Evolutionary conservation across 2,329 filamentous ascomycete species (phyloP).

Genomic region (Allantophomopsis cytisporea): DNA sequence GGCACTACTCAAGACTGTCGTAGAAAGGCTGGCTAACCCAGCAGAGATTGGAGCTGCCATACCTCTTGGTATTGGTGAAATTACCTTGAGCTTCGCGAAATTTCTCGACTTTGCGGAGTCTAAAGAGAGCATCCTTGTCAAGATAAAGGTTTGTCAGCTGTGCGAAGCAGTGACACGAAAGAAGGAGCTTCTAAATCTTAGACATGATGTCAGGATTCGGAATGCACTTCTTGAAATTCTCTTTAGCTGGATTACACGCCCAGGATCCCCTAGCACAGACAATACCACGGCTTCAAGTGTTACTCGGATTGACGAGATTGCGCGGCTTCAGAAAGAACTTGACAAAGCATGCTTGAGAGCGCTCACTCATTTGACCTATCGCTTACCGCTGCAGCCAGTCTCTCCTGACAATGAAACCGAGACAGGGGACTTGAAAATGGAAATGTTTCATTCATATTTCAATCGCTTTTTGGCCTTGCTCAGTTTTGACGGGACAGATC

Average conservation of each 20-base stretch:
- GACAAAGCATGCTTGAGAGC: constrained; percentile 52
- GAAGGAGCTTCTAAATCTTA: constrained; percentile 54
- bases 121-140: constrained; percentile 43
- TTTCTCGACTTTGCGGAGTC: constrained; percentile 41
- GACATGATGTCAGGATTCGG: constrained; percentile 54
- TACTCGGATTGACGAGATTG: constrained; percentile 39
- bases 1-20: constrained; percentile 45
- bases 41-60: constrained; percentile 48
- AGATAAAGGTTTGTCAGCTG: constrained; percentile 56
- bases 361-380: constrained; percentile 52
- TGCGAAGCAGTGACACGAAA: constrained; percentile 51
- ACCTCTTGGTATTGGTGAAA: constrained; percentile 47
- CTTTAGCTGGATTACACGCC: constrained; percentile 54
- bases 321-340: constrained; percentile 47
- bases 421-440: constrained; percentile 53
- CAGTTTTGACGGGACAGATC: constrained; percentile 38
- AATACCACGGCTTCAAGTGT: constrained; percentile 21
- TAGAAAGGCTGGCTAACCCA: constrained; percentile 50
- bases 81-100: constrained; percentile 53
- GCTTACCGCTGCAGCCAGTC: constrained; percentile 50
- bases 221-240: constrained; percentile 57
- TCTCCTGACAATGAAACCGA: constrained; percentile 53
- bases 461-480: constrained; percentile 54
- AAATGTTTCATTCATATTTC: constrained; percentile 62
- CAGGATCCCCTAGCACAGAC: constrained; percentile 35